Conservation (phyloP, 805 yeast species). For the Limtongia smithiae region DNA sequence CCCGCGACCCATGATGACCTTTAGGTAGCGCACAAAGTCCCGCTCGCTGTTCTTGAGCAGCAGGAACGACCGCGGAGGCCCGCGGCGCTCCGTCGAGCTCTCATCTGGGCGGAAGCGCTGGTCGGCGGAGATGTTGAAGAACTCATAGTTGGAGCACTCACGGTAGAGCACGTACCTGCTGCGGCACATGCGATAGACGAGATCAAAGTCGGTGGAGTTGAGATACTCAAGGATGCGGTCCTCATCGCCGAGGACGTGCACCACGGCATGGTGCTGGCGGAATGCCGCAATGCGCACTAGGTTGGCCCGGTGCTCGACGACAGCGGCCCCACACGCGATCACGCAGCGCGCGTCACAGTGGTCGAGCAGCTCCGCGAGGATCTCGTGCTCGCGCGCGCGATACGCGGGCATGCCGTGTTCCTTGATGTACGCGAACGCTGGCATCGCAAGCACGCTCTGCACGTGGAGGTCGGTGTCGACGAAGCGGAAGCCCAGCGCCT, state of each 20-base stretch:
- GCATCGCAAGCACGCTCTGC: constrained; percentile 49
- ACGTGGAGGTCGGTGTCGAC: constrained; percentile 74
- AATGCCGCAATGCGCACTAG: constrained; percentile 59
- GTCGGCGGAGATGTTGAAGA: constrained; percentile 12
- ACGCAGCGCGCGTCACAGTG: constrained; percentile 52
- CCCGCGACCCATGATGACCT: constrained; percentile 3
- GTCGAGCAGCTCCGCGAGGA: constrained; percentile 51
- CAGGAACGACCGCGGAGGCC: constrained; percentile 2
- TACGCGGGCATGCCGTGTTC: constrained; percentile 84
- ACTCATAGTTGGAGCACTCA: constrained; percentile 39
- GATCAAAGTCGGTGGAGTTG: constrained; percentile 71
- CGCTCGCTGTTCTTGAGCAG: constrained; percentile 10
- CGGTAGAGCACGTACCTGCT: constrained; percentile 69
- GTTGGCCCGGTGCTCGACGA: constrained; percentile 72
- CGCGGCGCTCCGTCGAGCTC: not conserved
- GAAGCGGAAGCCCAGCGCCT: constrained; percentile 59
- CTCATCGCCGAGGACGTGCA: constrained; percentile 84
- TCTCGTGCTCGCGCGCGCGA: constrained; percentile 59
- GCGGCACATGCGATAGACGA: constrained; percentile 80
- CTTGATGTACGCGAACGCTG: constrained; percentile 47
- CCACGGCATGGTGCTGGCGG: constrained; percentile 68
- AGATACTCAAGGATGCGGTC: constrained; percentile 74
- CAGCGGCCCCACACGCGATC: constrained; percentile 92
- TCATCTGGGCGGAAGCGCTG: not conserved
- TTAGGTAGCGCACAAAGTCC: constrained; percentile 10